Percentiles rank a stretch among this genome's conserved stretches.
These are phyloP conservation scores for Metrosideros polymorpha DNA, from an alignment of 441 rosid species.

Conservation along the genomic window DNA sequence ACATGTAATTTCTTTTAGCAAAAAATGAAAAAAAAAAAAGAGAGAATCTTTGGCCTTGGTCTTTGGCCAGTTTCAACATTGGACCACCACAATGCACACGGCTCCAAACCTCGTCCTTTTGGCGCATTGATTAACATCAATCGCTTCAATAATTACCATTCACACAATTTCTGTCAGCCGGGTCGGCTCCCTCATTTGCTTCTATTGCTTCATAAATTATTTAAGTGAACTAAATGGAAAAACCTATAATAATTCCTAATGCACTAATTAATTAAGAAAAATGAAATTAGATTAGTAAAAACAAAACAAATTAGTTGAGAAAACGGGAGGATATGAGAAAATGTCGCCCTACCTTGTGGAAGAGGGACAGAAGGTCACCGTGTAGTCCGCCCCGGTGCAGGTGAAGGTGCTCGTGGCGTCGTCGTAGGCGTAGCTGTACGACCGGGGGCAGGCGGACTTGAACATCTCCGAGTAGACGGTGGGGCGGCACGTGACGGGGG, in stretches of 20 bases:
- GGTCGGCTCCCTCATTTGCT: background rate
- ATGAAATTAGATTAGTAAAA: background rate
- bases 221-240: background rate
- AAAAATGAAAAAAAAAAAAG: background rate
- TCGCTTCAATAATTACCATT: background rate
- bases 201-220: background rate
- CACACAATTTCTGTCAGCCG: background rate
- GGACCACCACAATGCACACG: background rate
- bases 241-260: rapidly evolving
- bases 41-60: slow-evolving; percentile 6
- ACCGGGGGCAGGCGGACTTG: slow-evolving; percentile 57
- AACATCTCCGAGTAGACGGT: slow-evolving; percentile 62
- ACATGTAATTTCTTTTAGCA: background rate
- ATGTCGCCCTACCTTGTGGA: slow-evolving; percentile 42
- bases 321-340: too few relatives aligned
- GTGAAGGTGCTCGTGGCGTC: slow-evolving; percentile 70
- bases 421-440: slow-evolving; percentile 64
- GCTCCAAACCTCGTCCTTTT: background rate
- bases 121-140: background rate
- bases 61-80: background rate
- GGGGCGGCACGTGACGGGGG: slow-evolving; percentile 54
- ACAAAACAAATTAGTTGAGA: background rate
- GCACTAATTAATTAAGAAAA: too few relatives aligned
- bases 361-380: slow-evolving; percentile 67
- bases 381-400: slow-evolving; percentile 51